Evolutionary conservation across 2,329 filamentous ascomycete species (phyloP), one percentile per base, ranked within the genome.

Genomic region (Colletotrichum sp.): DNA sequence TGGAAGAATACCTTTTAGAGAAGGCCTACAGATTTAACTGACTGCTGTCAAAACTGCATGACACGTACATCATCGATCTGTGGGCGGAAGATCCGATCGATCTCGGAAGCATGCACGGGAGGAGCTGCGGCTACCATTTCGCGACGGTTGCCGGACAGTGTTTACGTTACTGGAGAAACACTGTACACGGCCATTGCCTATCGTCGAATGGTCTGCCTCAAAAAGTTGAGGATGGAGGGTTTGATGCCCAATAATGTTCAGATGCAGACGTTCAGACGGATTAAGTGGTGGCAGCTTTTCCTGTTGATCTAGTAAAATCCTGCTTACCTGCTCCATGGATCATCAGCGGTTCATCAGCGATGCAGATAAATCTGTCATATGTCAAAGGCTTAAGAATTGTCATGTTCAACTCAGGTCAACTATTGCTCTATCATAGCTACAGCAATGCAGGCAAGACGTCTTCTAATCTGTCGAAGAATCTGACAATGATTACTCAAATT

Each of bases 381-480:
- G 34, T 36, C 13, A 36, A 36, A 14, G 13, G 3, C 13, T 34
- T 1, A 0, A 34, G 6, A 36, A 4, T 36, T 36, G 34, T 14
- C 2, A 14, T 36, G 34, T 36, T 48, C 9, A 48, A 48, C 3
- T 10, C 9, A n/a, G 1, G 18, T n/a, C 4, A 48, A n/a, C 18
- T 48, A 9, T 1, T 48, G 39, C 18, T 48, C 9, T n/a, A n/a
- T 48, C 9, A n/a, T 48, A n/a, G 39, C 1, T 12, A 48, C 4
- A 48, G 7, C 39, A 48, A 7, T 12, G 9, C 5, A 48, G 3
- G 2, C 39, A 21, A 12, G 39, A 48, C 0, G 3, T 48, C 18
- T 48, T 21, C 9, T 12, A n/a, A 12, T 3, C 3, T n/a, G 0
- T 48, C 9, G 9, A n/a, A 12, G 1, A 12, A 48, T n/a, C 1